Evolutionary conservation across 2,329 filamentous ascomycete species (phyloP), one percentile per base, ranked within the genome.

Genomic region (Alternaria burnsii): DNA sequence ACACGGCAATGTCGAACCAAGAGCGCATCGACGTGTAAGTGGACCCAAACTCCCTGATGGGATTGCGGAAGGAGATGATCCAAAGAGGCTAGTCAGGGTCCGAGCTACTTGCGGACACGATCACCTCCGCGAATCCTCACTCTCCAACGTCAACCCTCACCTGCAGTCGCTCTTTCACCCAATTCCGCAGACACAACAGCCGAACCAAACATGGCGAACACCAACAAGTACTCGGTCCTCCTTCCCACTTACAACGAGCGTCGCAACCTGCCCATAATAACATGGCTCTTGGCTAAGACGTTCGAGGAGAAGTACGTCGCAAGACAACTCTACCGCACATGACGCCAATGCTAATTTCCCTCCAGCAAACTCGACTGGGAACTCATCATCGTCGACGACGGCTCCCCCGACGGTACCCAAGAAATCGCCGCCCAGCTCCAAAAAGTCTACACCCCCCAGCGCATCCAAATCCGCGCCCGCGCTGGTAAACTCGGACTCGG

Each of bases 201-300:
- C 50, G n/a, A 24, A 36, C 24, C 52, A 62, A 70, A 65, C 16
- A 78, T 78, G 74, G 68, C 73, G 41, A 69, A 79, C 50, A 82
- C 85, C 69, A 85, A 95, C 86, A 97, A 94, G 83, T 99, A 97
- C 87, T 97, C 94, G 70, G 90, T 99, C 78, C 94, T 99, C 77
- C 88, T 99, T 68, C 95, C 95, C 59, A 99, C 95, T 64, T 99
- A 97, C 88, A 98, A 99, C 81, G 95, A 99, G 87, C 92, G 95
- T 78, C 89, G 89, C 80, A 99, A 99, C 83, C 88, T 99, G 70
- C 95, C 95, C 74, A 95, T 99, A 79, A 93, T 98, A 78, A 88
- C 91, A 75, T 98, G 93, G 92, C 84, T 99, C 80, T 87, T 99
- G 70, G 92, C 97, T 83, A 90, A 89, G 79, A 97, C 90, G 65